Evolutionary conservation across 345 rosid genomes (phyloP).

Genomic region (Hevea brasiliensis): DNA sequence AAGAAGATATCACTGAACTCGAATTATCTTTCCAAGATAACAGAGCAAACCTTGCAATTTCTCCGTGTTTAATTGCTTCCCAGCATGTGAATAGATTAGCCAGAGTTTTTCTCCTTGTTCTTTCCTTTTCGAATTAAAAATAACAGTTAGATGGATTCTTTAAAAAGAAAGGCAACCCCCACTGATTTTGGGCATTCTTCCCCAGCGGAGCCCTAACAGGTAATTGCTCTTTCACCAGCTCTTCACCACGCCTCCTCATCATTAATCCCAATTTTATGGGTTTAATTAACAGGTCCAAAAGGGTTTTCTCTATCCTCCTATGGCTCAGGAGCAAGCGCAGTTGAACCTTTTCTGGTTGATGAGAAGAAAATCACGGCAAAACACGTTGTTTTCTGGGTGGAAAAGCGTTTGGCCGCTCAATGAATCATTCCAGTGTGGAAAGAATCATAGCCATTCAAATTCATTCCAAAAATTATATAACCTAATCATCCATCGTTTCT

Average conservation of each 20-base stretch:
- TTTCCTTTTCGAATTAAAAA: not conserved
- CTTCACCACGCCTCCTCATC: not conserved
- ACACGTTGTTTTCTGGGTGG: constrained; percentile 86
- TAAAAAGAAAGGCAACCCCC: constrained; percentile 50
- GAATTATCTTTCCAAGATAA: constrained; percentile 70
- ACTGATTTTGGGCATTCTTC: constrained; percentile 93
- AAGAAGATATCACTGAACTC: constrained; percentile 60
- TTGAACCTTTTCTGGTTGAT: constrained; percentile 90
- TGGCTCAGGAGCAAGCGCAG: constrained; percentile 75
- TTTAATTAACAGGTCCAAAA: constrained; percentile 56
- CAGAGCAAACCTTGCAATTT: constrained; percentile 45
- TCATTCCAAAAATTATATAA: constrained; percentile 17
- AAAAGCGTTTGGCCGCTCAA: constrained; percentile 93
- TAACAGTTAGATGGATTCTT: constrained; percentile 84
- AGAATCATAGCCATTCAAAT: constrained; percentile 30
- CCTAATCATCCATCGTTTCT: not conserved
- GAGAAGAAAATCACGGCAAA: constrained; percentile 81
- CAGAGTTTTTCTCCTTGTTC: not conserved
- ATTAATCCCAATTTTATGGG: not conserved
- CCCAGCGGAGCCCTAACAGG: constrained; percentile 73
- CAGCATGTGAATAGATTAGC: not conserved
- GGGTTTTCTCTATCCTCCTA: constrained; percentile 80
- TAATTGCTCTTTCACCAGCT: constrained; percentile 2
- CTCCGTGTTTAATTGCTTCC: no score
- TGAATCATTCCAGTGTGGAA: constrained; percentile 88